Conservation (phyloP, 805 yeast genomes). For the Nakazawaea sp. region DNA sequence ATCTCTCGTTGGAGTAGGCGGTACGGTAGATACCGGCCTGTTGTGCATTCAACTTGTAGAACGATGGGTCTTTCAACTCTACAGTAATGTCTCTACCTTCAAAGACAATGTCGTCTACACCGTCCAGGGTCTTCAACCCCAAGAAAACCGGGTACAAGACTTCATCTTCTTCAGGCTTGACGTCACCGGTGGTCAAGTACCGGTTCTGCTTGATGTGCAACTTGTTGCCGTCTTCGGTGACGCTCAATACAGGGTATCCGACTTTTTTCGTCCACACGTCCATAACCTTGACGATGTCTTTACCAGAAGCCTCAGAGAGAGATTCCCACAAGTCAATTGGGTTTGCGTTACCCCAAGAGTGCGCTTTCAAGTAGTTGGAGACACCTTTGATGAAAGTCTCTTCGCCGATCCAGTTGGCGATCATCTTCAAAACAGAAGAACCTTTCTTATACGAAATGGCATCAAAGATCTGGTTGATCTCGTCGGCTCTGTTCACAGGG, state of each 20-base stretch:
- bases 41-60: slow-evolving; percentile 66
- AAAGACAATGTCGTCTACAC: slow-evolving; percentile 55
- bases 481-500: slow-evolving; percentile 71
- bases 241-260: slow-evolving; percentile 71
- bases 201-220: slow-evolving; percentile 64
- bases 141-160: slow-evolving; percentile 65
- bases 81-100: slow-evolving; percentile 34
- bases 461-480: slow-evolving; percentile 79
- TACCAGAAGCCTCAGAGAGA: slow-evolving; percentile 60
- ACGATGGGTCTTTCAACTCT: slow-evolving; percentile 36
- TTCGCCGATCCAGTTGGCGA: slow-evolving; percentile 73
- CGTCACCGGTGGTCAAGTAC: slow-evolving; percentile 72
- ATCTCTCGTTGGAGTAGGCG: slow-evolving; percentile 60
- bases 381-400: slow-evolving; percentile 75
- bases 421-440: slow-evolving; percentile 72
- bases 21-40: slow-evolving; percentile 75
- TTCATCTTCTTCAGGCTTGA: slow-evolving; percentile 64
- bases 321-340: slow-evolving; percentile 77
- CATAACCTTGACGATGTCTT: slow-evolving; percentile 69
- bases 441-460: slow-evolving; percentile 82
- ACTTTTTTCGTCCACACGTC: slow-evolving; percentile 74
- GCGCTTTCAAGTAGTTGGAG: slow-evolving; percentile 66
- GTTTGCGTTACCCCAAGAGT: slow-evolving; percentile 70
- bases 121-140: slow-evolving; percentile 51
- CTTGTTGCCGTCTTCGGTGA: slow-evolving; percentile 47